A percentile compares a stretch with the other conserved stretches of the same genome.
phyloP scores from a whole-genome alignment of 768 basidiomycete genomes.

The Auriscalpium orientale region DNA sequence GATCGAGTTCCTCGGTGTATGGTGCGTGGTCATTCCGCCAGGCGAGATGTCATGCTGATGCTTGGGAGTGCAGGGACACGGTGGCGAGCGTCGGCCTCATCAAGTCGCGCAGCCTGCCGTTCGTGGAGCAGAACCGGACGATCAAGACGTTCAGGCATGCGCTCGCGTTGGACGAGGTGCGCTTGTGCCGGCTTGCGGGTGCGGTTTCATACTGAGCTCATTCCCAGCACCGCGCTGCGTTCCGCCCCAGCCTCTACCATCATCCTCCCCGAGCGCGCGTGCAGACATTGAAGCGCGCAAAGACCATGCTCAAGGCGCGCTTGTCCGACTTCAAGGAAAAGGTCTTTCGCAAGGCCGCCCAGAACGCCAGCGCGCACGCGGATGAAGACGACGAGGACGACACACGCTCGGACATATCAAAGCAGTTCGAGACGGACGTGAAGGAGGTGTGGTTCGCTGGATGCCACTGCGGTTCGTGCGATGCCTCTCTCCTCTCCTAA shows the following conservation, averaged over 20 bases:
- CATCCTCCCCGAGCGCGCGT: slow-evolving; percentile 21
- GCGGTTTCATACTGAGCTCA: neutral
- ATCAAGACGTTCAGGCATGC: slow-evolving; percentile 75
- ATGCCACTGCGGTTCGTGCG: slow-evolving; percentile 9
- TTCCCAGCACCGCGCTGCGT: slow-evolving; percentile 55
- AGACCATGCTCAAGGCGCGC: too few species aligned
- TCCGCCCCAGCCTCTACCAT: slow-evolving; percentile 59
- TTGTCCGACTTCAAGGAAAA: neutral
- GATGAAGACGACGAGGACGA: neutral
- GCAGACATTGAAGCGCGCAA: neutral
- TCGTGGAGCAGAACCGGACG: slow-evolving; percentile 52
- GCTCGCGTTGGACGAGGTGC: slow-evolving; percentile 68
- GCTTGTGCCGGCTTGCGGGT: too few species aligned
- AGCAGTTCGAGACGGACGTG: slow-evolving; percentile 2
- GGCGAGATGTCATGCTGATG: neutral
- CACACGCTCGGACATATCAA: neutral
- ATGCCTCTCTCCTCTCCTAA: neutral
- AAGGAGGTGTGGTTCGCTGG: slow-evolving; percentile 15
- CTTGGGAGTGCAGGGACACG: slow-evolving; percentile 51
- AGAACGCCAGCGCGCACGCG: too few species aligned
- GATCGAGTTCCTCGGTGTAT: slow-evolving; percentile 77
- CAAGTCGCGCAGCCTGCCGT: slow-evolving; percentile 54
- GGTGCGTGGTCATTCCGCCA: slow-evolving; percentile 32
- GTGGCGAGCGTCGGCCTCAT: slow-evolving; percentile 70
- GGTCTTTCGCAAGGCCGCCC: neutral